Evolutionary conservation across 2,329 filamentous ascomycete species (phyloP).

Genomic region (Coniochaeta sp.): DNA sequence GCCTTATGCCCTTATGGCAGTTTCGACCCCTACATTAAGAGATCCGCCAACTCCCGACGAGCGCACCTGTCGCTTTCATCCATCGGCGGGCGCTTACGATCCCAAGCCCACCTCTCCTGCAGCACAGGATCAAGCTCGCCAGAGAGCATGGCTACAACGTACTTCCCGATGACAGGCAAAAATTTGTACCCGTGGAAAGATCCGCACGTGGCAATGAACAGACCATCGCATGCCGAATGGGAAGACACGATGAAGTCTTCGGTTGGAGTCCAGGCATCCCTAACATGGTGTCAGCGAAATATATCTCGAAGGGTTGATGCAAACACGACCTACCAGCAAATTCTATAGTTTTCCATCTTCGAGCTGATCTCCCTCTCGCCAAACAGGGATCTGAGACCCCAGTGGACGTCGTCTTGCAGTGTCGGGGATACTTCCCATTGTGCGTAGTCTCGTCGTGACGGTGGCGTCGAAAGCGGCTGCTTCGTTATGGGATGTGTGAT

Average conservation of each 20-base stretch:
- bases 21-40: not conserved
- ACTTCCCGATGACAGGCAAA: constrained; percentile 56
- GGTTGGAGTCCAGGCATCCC: constrained; percentile 58
- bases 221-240: constrained; percentile 38
- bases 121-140: constrained; percentile 34
- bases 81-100: constrained; percentile 42
- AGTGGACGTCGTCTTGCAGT: constrained; percentile 51
- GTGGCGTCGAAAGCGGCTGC: constrained; percentile 48
- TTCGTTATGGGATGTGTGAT: constrained; percentile 40
- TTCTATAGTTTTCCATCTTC: constrained; percentile 54
- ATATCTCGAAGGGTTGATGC: not conserved
- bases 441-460: constrained; percentile 45
- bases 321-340: constrained; percentile 51
- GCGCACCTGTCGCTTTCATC: not conserved
- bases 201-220: constrained; percentile 57
- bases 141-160: constrained; percentile 49
- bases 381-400: constrained; percentile 50
- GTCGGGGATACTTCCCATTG: constrained; percentile 53
- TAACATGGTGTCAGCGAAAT: constrained; percentile 17
- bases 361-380: constrained; percentile 46
- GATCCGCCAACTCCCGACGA: not conserved
- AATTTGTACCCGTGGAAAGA: constrained; percentile 65
- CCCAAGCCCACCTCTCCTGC: constrained; percentile 46
- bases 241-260: constrained; percentile 57
- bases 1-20: not conserved